Evolutionary conservation across 1,284 basidiomycete species (phyloP), one percentile per base, ranked within the genome.

Genomic region (Leccinum insolens): DNA sequence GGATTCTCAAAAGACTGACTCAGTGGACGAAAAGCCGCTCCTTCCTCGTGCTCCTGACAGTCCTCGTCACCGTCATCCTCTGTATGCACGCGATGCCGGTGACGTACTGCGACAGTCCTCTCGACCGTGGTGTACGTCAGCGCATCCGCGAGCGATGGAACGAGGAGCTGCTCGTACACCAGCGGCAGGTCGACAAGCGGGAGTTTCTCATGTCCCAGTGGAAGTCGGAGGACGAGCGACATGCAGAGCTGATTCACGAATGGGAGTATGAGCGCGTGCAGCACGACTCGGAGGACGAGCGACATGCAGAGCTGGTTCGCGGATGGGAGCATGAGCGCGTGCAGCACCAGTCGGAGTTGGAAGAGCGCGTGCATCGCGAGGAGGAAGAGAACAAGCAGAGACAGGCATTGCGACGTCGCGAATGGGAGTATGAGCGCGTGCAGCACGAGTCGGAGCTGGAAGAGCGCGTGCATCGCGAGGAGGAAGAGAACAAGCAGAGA

Each of bases 71-170:
- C 20, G 20, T 52, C 20, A 1, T n/a, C 20, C 49, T 52, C 49
- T 52, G 49, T 52, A 52, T 52, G 20, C 49, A 52, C n/a, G 49
- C 0, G n/a, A 52, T 52, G 49, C 49, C 49, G 20, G n/a, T 52
- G 49, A 52, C 49, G 6, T 52, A 52, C 49, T 52, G 49, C 49
- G 20, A 52, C 0, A 52, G 49, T 52, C 20, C 49, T 22, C 49
- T 52, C 7, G 49, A 52, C 49, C 49, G 49, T 22, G 20, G 49
- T 52, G 49, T 52, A 52, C 49, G 49, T 52, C 49, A 52, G 49
- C 20, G 49, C 49, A 52, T 52, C 0, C 49, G 49, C 20, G 20
- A 52, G 49, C 49, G 12, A 52, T 52, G 49, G 49, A 52, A 52
- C 5, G 49, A 52, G 20, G 20, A 52, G 4, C 49, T 52, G 20